Conservation (phyloP, 176 grass and related monocot genomes). For the Rhynchospora pubera region DNA sequence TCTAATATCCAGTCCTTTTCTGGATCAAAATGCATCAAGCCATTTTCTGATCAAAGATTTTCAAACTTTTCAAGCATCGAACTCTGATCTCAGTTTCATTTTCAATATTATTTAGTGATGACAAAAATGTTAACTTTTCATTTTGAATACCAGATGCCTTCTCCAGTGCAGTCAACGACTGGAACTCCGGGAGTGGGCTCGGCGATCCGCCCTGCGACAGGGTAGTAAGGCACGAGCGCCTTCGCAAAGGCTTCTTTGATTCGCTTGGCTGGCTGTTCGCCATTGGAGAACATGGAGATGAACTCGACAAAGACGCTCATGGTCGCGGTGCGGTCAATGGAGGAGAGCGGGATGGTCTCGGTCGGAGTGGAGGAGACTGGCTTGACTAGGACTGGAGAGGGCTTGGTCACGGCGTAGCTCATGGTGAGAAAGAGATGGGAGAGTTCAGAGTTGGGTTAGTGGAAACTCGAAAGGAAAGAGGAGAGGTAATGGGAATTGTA, state of each 20-base stretch:
- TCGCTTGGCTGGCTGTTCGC: not conserved
- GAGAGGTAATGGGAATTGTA: not conserved
- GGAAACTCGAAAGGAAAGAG: not conserved
- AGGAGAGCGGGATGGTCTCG: constrained; percentile 31
- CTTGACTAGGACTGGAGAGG: constrained; percentile 19
- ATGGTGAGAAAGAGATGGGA: not conserved
- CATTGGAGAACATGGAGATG: constrained; percentile 29
- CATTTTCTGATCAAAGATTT: not conserved
- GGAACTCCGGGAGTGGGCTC: not conserved
- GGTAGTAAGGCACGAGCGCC: constrained; percentile 39
- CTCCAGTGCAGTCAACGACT: constrained; percentile 29
- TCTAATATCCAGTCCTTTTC: not conserved
- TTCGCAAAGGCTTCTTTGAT: constrained; percentile 28
- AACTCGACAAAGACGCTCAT: constrained; percentile 28
- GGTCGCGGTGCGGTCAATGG: constrained; percentile 24
- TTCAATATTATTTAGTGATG: not conserved
- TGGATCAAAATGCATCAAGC: not conserved
- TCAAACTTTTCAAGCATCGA: not conserved
- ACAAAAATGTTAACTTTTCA: not conserved
- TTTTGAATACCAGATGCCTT: constrained; percentile 31
- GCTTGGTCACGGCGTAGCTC: constrained; percentile 26
- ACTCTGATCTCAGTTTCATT: not conserved
- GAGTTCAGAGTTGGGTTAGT: not conserved
- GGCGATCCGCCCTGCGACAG: constrained; percentile 26
- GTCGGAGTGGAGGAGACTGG: constrained; percentile 20